Evolutionary conservation across 1,284 basidiomycete species (phyloP).

Genomic region (Boletus albobrunnescens): DNA sequence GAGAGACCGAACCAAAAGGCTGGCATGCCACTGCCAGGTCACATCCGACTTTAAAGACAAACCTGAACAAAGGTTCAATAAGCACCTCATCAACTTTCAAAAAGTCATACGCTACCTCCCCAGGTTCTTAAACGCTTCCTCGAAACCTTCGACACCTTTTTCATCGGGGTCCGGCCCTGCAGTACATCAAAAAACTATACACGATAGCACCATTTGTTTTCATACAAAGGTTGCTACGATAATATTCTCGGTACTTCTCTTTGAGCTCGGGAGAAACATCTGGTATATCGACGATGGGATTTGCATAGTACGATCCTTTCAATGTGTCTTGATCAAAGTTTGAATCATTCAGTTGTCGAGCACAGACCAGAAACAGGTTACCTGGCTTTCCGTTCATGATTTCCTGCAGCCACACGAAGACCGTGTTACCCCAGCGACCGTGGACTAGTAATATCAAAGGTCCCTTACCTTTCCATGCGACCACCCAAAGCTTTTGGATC

Average conservation of each 20-base stretch:
- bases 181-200: not conserved
- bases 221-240: slow-evolving; percentile 73
- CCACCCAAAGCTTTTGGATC: slow-evolving; percentile 78
- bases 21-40: slow-evolving; percentile 83
- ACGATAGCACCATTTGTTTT: not conserved
- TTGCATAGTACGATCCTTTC: slow-evolving; percentile 92
- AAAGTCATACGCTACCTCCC: slow-evolving; percentile 48
- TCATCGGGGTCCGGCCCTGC: slow-evolving; percentile 69
- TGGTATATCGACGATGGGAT: slow-evolving; percentile 69
- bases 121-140: slow-evolving; percentile 80
- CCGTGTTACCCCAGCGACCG: not conserved
- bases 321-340: slow-evolving; percentile 54
- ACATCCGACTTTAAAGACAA: slow-evolving; percentile 78
- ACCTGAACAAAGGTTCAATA: slow-evolving; percentile 36
- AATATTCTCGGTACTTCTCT: slow-evolving; percentile 70
- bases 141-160: slow-evolving; percentile 68
- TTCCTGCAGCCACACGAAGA: slow-evolving; percentile 49
- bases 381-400: slow-evolving; percentile 90
- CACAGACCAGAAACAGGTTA: slow-evolving; percentile 26
- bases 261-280: slow-evolving; percentile 52
- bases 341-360: not conserved
- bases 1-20: slow-evolving; percentile 61
- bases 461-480: slow-evolving; percentile 77
- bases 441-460: not conserved
- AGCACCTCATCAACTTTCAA: not conserved